Evolutionary conservation across 2,329 filamentous ascomycete species (phyloP).

Genomic region (Hymenotorrendiella dingleyae): DNA sequence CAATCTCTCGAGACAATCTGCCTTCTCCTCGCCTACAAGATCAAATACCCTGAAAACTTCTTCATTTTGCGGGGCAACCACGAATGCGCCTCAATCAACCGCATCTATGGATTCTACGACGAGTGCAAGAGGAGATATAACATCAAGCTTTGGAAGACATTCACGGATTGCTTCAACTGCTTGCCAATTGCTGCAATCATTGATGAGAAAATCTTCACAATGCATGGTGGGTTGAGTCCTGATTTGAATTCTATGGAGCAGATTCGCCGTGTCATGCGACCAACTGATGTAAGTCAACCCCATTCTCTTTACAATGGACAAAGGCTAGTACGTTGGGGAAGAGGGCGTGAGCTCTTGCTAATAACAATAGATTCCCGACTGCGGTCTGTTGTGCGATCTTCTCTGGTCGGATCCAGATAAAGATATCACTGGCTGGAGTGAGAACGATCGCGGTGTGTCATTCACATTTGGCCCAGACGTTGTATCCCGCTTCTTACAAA

Average conservation of each 20-base stretch:
- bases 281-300: conserved; percentile 78
- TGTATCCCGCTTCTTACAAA: conserved; percentile 93
- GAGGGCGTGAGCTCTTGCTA: conserved; percentile 31
- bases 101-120: conserved; percentile 99
- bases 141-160: conserved; percentile 99
- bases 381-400: conserved; percentile 92
- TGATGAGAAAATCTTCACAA: conserved; percentile 99
- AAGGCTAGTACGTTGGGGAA: conserved; percentile 25
- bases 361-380: conserved; percentile 79
- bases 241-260: conserved; percentile 99
- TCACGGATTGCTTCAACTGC: conserved; percentile 99
- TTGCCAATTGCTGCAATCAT: conserved; percentile 97
- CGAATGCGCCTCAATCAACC: conserved; percentile 97
- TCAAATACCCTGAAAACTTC: conserved; percentile 99
- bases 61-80: conserved; percentile 98
- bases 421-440: conserved; percentile 98
- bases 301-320: conserved; percentile 19
- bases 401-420: conserved; percentile 99
- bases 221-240: conserved; percentile 96
- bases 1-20: conserved; percentile 98
- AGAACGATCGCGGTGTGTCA: conserved; percentile 96
- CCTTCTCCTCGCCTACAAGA: conserved; percentile 95
- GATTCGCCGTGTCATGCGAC: conserved; percentile 97
- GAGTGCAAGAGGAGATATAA: conserved; percentile 99
- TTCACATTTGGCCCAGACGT: conserved; percentile 98